Evolutionary conservation across 2,329 filamentous ascomycete genomes (phyloP).

Genomic region (Diaporthe sp.): DNA sequence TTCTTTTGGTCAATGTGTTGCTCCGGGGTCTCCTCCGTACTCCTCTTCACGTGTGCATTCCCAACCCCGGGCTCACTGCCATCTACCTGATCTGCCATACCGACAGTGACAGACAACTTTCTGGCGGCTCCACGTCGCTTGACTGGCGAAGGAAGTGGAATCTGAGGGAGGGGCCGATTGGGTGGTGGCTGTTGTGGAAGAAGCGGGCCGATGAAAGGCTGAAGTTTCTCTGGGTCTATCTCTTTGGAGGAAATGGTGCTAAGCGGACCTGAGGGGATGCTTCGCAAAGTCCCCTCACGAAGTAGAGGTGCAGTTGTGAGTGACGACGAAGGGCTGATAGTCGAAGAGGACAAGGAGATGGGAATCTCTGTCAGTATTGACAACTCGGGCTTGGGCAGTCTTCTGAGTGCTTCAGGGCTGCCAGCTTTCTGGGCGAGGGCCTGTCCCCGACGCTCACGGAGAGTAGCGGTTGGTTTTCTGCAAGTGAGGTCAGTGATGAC

Average conservation of each 20-base stretch:
- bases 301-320: constrained; percentile 12
- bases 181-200: constrained; percentile 30
- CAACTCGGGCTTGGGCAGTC: not conserved
- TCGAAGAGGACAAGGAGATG: constrained; percentile 1
- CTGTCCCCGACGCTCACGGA: not conserved
- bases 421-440: not conserved
- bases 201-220: constrained; percentile 30
- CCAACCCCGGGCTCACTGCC: not conserved
- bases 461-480: not conserved
- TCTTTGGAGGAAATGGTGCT: not conserved
- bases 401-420: not conserved
- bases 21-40: not conserved
- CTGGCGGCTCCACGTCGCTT: not conserved
- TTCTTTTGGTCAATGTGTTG: constrained; percentile 1
- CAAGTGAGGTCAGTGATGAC: not conserved
- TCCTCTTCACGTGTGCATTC: not conserved
- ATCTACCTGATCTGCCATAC: not conserved
- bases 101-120: not conserved
- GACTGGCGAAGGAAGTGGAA: constrained; percentile 13
- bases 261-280: constrained; percentile 18
- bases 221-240: constrained; percentile 1
- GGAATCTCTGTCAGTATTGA: not conserved
- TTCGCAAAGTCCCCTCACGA: not conserved
- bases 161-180: constrained; percentile 11
- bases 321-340: constrained; percentile 13